These are phyloP conservation scores for Kwoniella sp. DNA, from an alignment of 768 basidiomycete genomes.

Conservation along the genomic window DNA sequence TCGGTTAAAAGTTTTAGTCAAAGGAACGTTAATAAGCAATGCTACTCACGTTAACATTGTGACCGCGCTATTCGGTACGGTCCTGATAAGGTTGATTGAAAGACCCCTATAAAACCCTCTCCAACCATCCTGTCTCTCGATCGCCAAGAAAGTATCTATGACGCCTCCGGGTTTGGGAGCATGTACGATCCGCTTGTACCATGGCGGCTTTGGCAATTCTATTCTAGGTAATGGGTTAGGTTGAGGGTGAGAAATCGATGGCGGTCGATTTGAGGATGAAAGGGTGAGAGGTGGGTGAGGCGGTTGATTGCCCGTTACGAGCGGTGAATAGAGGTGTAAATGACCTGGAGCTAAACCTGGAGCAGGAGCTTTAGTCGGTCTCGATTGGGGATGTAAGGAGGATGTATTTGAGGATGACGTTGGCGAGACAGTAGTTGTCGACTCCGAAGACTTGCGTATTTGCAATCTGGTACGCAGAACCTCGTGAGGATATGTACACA, in stretches of 20 bases:
- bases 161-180: constrained; percentile 62
- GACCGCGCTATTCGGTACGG: constrained; percentile 93
- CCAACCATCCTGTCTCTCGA: constrained; percentile 83
- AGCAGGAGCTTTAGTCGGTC: constrained; percentile 7
- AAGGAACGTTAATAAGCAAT: too few species aligned
- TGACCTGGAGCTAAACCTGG: neutral
- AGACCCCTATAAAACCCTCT: constrained; percentile 86
- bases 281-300: constrained; percentile 15
- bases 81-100: constrained; percentile 88
- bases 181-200: constrained; percentile 36
- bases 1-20: too few species aligned
- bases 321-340: constrained; percentile 61
- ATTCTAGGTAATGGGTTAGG: constrained; percentile 17
- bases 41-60: constrained; percentile 84
- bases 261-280: neutral
- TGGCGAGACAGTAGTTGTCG: neutral
- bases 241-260: constrained; percentile 8
- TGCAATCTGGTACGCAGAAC: constrained; percentile 97
- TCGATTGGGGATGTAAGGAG: constrained; percentile 9
- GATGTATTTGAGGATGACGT: neutral
- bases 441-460: constrained; percentile 59
- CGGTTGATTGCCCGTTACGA: constrained; percentile 58
- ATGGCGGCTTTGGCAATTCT: constrained; percentile 19
- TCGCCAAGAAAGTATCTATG: constrained; percentile 69
- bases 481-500: constrained; percentile 97